A percentile compares a stretch with the other conserved stretches of the same genome.
Evolutionary conservation across 129 eudicot genomes (phyloP).

Genomic region (Saussurea involucrata): DNA sequence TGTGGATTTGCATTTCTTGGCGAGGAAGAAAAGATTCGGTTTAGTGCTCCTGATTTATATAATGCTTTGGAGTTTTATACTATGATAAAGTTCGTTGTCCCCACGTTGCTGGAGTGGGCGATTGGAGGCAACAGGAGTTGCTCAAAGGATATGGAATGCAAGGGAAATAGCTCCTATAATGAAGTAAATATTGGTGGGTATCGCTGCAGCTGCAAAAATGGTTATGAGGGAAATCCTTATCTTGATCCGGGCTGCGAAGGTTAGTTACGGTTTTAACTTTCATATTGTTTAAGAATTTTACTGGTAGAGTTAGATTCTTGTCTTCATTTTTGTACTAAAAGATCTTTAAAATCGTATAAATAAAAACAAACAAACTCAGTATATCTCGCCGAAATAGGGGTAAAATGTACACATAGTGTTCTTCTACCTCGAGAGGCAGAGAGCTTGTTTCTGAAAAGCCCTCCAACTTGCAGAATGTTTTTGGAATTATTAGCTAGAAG

Average conservation of each 20-base stretch:
- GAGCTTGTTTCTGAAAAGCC: too few species aligned
- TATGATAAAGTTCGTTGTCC: slow-evolving; percentile 15
- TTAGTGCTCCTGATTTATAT: slow-evolving; percentile 19
- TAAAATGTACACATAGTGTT: too few species aligned
- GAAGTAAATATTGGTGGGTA: slow-evolving; percentile 33
- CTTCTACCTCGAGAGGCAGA: too few species aligned
- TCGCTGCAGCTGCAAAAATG: slow-evolving; percentile 35
- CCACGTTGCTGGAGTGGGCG: slow-evolving; percentile 38
- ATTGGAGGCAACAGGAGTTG: slow-evolving; percentile 18
- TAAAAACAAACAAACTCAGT: too few species aligned
- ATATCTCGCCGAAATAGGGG: too few species aligned
- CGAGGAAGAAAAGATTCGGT: slow-evolving; percentile 8
- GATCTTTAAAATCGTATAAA: too few species aligned
- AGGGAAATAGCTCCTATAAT: slow-evolving; percentile 27
- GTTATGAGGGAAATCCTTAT: slow-evolving; percentile 51
- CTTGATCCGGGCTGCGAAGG: slow-evolving; percentile 46
- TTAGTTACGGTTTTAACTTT: neutral
- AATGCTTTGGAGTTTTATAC: neutral
- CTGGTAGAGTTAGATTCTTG: too few species aligned
- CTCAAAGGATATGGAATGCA: slow-evolving; percentile 21
- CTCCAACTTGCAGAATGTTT: too few species aligned
- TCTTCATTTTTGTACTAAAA: too few species aligned
- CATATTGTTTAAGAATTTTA: neutral
- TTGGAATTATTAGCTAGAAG: too few species aligned
- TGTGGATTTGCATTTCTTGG: slow-evolving; percentile 31